phyloP scores from a whole-genome alignment of 371 early-diverging fungal species.

The Mucor indicus region DNA sequence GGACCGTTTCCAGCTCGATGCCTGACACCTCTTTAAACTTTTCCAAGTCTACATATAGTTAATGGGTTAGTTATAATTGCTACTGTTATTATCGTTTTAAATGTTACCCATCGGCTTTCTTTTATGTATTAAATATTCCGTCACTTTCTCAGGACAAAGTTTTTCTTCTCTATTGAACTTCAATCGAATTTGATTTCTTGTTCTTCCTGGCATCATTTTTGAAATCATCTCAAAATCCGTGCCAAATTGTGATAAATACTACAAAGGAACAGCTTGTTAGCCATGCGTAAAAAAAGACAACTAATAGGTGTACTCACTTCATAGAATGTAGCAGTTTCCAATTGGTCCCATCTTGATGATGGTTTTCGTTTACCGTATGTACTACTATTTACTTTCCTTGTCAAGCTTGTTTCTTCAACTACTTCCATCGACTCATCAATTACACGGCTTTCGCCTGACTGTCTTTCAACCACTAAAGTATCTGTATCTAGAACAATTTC shows the following conservation, averaged over 20 bases:
- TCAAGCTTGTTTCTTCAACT: conserved; percentile 63
- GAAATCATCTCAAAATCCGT: conserved; percentile 73
- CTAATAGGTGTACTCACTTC: conserved; percentile 48
- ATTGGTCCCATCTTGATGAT: conserved; percentile 50
- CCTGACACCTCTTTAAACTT: conserved; percentile 22
- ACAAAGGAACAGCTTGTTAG: too few relatives aligned
- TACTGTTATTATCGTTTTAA: too few relatives aligned
- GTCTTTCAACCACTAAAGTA: conserved; percentile 37
- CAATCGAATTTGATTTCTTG: conserved; percentile 58
- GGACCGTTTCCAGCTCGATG: conserved; percentile 25
- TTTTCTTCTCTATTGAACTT: conserved; percentile 72
- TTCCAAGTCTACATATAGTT: conserved; percentile 8
- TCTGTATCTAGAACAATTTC: conserved; percentile 62
- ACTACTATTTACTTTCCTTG: conserved; percentile 54
- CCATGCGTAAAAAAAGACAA: too few relatives aligned
- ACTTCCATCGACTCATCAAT: conserved; percentile 52
- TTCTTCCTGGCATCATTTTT: conserved; percentile 54
- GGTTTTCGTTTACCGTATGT: conserved; percentile 44
- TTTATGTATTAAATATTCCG: conserved; percentile 46
- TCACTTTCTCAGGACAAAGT: conserved; percentile 49
- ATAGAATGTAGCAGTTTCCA: conserved; percentile 64
- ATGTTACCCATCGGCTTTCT: conserved; percentile 44
- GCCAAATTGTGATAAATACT: conserved; percentile 70
- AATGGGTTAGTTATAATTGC: too few relatives aligned
- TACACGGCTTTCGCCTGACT: conserved; percentile 30